Base-by-base conservation (phyloP, 108 stramenopile species). In the Nannochloropsis salina region DNA sequence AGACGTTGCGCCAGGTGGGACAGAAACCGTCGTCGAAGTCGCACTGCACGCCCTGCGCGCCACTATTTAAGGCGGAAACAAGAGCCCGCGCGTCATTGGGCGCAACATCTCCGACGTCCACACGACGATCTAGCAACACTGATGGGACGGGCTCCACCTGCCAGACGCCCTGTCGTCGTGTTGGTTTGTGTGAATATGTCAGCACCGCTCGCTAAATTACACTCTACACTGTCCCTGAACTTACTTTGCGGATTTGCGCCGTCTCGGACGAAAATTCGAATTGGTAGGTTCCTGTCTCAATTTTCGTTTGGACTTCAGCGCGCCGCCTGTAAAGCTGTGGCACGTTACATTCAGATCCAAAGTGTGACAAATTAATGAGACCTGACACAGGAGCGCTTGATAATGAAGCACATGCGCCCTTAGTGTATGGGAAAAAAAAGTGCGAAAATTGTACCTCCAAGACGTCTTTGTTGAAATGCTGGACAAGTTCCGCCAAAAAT, bases 191-290 rank as follows among this genome's bases (percentile, higher is more conserved):
- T n/a, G n/a, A 6, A 2, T 74, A n/a, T n/a, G 61, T 74, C 61
- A 74, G 6, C n/a, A 31, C 31, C 31, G 31, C 31, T 31, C 31
- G 31, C 31, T 31, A 31, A 31, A 31, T 31, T 1, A 31, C 31
- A 0, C 31, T 31, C 31, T 6, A n/a, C 61, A 15, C 61, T 74
- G 61, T n/a, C 20, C 31, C 31, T n/a, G 8, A 74, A n/a, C 61
- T 74, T 74, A 74, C 61, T n/a, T 74, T n/a, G 61, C 61, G 61
- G n/a, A 74, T 74, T 15, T 74, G 61, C 20, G 61, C 61, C 61
- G 61, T 74, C 61, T 74, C 61, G 61, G 61, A 2, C 61, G n/a
- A n/a, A n/a, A 74, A 74, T 15, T 3, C 61, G 61, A 74, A 74
- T 4, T 74, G 1, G 61, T 74, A 74, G 61, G 61, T 74, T 4